These are phyloP conservation scores for Neurospora sp. DNA, from an alignment of 495 filamentous ascomycete species.

Conservation along the genomic window DNA sequence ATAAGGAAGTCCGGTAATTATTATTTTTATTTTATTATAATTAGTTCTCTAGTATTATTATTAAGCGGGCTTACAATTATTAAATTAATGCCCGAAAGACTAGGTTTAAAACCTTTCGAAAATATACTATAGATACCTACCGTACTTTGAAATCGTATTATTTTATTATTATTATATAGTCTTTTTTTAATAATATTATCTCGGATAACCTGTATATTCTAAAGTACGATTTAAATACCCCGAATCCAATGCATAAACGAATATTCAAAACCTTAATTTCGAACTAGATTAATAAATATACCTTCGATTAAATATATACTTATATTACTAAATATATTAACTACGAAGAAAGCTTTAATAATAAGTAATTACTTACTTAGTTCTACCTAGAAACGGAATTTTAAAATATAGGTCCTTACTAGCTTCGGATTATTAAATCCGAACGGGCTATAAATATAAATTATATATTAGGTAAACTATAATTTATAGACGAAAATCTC, in stretches of 20 bases:
- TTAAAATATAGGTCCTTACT: too few species aligned
- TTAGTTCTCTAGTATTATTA: background rate
- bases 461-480: too few species aligned
- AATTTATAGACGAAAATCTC: too few species aligned
- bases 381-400: background rate
- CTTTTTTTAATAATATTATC: background rate
- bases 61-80: background rate
- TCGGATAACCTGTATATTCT: background rate
- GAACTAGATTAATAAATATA: background rate
- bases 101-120: background rate
- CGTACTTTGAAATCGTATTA: background rate
- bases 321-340: background rate
- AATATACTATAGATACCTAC: background rate
- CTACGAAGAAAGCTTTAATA: background rate
- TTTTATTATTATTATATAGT: background rate
- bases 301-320: too few species aligned
- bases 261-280: background rate
- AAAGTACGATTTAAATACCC: background rate
- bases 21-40: background rate
- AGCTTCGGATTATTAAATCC: too few species aligned
- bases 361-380: background rate
- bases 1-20: background rate
- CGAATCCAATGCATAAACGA: rapidly evolving
- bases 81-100: too few species aligned
- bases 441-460: too few species aligned